Base-by-base conservation (phyloP, 257 asterid species). In the Ballota nigra region DNA sequence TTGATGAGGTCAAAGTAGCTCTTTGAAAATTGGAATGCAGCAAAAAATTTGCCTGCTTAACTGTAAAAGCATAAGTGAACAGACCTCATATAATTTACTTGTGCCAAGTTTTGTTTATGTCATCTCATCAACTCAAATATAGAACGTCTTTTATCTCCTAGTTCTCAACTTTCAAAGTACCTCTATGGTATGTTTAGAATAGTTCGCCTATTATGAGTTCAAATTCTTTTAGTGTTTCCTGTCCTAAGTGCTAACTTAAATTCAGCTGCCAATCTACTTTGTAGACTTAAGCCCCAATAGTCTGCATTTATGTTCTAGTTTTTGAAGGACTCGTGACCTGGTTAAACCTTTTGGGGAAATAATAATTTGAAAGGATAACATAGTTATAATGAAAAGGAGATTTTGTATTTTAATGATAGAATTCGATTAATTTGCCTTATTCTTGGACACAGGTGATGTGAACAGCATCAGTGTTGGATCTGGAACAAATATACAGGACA, bases 401-500 rank as follows among this genome's bases (percentile, higher is more conserved):
- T 28, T 47, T 22, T 18, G 12, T 40, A 11, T 22, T 73, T 74
- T 66, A 28, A 24, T 63, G 55, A 40, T 28, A 41, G 41, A 60
- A 61, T 57, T 71, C 34, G 47, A 68, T 65, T 41, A 33, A 18
- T 61, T 55, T 26, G 38, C 38, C 74, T 75, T 13, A 45, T 77
- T 75, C 65, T 18, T 75, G 78, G 72, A 58, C 28, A 68, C 81
- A 91, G 96, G 97, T 13, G 97, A 91, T 9, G 94, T 88, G 64
- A 91, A 91, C 78, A 73, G 77, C 74, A 88, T 88, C 72, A 75
- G 81, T 80, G 81, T 91, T 64, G 97, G 96, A 40, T 77, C 89
- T 74, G 89, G 96, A 75, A 85, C 94, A 73, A 88, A 91, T 68
- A 88, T 91, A 77, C 97, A 88, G 73, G 97, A 91, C 79, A 91